These are phyloP conservation scores for Cyclostephanos tholiformis DNA, from an alignment of 108 stramenopile species.

Conservation along the genomic window DNA sequence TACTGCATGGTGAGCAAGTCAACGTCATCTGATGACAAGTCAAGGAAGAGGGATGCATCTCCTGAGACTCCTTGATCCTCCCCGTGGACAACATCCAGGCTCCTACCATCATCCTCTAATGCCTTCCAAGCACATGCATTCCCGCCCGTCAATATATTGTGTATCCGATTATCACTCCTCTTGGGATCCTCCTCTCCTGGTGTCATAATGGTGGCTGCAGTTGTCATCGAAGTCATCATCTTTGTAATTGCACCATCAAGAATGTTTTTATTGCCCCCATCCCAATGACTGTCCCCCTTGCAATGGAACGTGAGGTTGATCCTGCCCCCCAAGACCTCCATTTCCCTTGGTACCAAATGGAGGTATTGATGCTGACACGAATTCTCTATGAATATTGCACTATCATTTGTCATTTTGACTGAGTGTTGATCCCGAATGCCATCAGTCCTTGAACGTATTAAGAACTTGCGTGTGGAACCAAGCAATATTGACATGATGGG, in stretches of 20 bases:
- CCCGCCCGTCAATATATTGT: constrained; percentile 35
- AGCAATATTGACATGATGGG: constrained; percentile 69
- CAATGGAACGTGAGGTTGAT: constrained; percentile 79
- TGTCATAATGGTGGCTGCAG: no score
- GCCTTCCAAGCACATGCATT: constrained; percentile 27
- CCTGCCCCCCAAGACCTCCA: constrained; percentile 52
- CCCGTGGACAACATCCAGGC: neutral
- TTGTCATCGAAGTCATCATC: constrained; percentile 33
- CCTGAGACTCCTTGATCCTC: constrained; percentile 40
- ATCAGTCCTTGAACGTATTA: constrained; percentile 57
- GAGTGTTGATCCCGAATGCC: constrained; percentile 52
- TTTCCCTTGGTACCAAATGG: constrained; percentile 61
- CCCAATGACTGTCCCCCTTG: constrained; percentile 34
- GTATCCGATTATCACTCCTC: constrained; percentile 58
- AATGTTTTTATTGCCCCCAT: neutral
- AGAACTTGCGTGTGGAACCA: constrained; percentile 59
- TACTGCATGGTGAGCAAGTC: constrained; percentile 19
- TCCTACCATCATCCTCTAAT: neutral
- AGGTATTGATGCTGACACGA: constrained; percentile 61
- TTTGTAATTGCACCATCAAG: constrained; percentile 2
- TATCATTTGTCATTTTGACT: constrained; percentile 51
- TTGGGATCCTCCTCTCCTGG: constrained; percentile 60
- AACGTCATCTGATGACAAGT: neutral
- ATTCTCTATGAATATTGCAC: constrained; percentile 68
- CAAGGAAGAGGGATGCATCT: constrained; percentile 25